Evolutionary conservation across 148 eudicot species (phyloP).

Genomic region (Agrostemma githago): DNA sequence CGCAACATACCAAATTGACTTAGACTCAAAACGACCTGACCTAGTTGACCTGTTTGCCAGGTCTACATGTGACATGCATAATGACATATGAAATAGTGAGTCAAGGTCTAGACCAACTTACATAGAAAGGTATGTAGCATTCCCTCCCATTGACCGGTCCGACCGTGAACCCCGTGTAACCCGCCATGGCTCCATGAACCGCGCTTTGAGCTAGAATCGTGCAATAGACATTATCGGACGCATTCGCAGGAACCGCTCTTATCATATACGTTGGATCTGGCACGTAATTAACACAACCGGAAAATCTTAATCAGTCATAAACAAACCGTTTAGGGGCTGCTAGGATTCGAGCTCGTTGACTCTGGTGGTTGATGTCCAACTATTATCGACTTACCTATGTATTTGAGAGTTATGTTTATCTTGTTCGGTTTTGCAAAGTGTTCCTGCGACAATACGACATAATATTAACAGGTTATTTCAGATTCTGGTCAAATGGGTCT

Average conservation of each 20-base stretch:
- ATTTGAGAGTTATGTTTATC: conserved; percentile 71
- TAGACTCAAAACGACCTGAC: no score
- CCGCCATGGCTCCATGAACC: conserved; percentile 94
- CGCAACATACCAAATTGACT: neutral
- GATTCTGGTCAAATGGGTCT: no score
- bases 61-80: no score
- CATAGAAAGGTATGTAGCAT: conserved; percentile 77
- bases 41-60: no score
- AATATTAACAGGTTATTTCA: neutral
- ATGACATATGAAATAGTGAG: no score
- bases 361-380: no score
- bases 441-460: conserved; percentile 42
- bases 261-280: conserved; percentile 97
- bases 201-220: conserved; percentile 93
- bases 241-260: conserved; percentile 80
- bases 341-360: no score
- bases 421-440: conserved; percentile 51
- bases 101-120: conserved; percentile 30
- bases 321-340: no score
- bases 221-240: conserved; percentile 82
- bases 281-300: neutral
- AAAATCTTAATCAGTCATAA: conserved; percentile 2
- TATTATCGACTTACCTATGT: conserved; percentile 52
- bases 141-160: conserved; percentile 80
- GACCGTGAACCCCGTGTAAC: conserved; percentile 77